These are phyloP conservation scores for Astrothelium macrocarpum DNA, from an alignment of 495 filamentous ascomycete species.

Conservation along the genomic window DNA sequence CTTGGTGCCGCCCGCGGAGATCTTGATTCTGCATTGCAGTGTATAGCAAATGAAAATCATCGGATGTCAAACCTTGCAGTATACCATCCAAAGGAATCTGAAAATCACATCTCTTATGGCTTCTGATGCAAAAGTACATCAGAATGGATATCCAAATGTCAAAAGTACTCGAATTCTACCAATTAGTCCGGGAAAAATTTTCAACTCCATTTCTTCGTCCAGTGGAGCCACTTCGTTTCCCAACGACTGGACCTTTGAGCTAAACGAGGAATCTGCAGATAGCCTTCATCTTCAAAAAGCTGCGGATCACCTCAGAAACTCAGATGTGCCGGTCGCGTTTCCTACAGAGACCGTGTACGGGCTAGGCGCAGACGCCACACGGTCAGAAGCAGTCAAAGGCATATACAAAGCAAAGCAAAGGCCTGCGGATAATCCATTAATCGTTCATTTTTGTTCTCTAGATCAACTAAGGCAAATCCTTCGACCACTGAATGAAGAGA, in stretches of 20 bases:
- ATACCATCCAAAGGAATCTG: no score
- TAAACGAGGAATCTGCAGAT: conserved; percentile 12
- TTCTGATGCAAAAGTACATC: background rate
- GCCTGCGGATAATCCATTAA: conserved; percentile 89
- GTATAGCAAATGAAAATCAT: no score
- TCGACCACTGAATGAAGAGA: conserved; percentile 20
- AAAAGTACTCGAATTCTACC: background rate
- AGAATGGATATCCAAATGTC: background rate
- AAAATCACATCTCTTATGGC: background rate
- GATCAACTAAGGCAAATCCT: conserved; percentile 64
- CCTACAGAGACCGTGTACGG: conserved; percentile 98
- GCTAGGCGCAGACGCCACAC: conserved; percentile 86
- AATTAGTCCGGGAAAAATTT: background rate
- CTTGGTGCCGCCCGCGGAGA: no score
- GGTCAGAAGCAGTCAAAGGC: conserved; percentile 69
- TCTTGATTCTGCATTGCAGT: no score
- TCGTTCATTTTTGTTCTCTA: conserved; percentile 80
- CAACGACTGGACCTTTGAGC: conserved; percentile 16
- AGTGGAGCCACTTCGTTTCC: conserved; percentile 7
- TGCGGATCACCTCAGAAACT: conserved; percentile 49
- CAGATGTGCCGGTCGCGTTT: conserved; percentile 76
- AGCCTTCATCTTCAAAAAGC: conserved; percentile 39
- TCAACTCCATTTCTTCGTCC: background rate
- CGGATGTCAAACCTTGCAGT: no score
- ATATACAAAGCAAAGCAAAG: conserved; percentile 87